Evolutionary conservation across 305 asterid species (phyloP).

Genomic region (Vinca major): DNA sequence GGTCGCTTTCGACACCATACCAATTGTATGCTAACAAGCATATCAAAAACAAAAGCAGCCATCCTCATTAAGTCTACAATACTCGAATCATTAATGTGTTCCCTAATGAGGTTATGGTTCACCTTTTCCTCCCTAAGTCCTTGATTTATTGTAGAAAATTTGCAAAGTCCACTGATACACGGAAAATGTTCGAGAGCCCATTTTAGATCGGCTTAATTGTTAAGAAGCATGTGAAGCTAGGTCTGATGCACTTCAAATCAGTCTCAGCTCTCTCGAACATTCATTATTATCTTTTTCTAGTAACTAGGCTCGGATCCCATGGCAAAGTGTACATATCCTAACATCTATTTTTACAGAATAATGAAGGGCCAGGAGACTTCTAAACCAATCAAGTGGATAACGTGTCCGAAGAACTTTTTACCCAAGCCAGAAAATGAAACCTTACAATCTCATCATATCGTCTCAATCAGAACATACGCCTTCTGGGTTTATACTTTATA

Average conservation of each 20-base stretch:
- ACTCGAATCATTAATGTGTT: neutral
- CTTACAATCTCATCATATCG: neutral
- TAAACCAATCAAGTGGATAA: neutral
- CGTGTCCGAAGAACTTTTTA: neutral
- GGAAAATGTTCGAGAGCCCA: neutral
- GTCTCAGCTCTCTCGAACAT: too few species aligned
- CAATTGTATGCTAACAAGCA: neutral
- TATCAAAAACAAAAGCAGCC: neutral
- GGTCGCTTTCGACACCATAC: neutral
- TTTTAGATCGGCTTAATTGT: neutral
- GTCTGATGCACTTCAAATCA: too few species aligned
- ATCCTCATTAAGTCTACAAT: neutral
- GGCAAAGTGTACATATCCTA: neutral
- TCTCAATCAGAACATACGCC: neutral
- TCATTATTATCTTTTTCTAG: too few species aligned
- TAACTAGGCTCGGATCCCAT: neutral
- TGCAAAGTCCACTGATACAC: neutral
- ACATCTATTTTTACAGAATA: neutral
- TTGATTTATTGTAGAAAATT: neutral
- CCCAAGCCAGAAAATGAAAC: neutral
- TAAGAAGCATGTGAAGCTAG: too few species aligned
- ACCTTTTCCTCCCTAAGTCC: neutral
- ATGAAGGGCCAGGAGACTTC: neutral
- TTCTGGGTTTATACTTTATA: neutral
- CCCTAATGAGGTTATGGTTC: neutral